Base-by-base conservation (phyloP, 2,329 filamentous ascomycete species). In the Fusarium sp. region DNA sequence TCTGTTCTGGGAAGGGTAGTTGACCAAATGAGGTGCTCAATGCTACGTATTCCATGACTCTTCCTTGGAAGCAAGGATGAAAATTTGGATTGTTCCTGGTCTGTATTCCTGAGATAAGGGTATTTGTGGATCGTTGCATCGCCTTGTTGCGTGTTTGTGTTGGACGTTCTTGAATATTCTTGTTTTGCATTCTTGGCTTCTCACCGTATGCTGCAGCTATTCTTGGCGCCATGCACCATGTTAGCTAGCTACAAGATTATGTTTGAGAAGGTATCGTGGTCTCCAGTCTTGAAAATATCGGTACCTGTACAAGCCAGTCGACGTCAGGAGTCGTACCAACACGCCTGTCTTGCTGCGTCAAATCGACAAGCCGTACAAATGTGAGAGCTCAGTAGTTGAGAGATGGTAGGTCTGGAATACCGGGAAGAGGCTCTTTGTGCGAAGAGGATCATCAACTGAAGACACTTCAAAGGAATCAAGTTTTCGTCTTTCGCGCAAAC, bases 371-470 rank as follows among this genome's bases (percentile, higher is more conserved):
- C n/a, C n/a, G n/a, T n/a, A n/a, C n/a, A n/a, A n/a, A n/a, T 16
- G 9, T 4, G 4, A 21, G 9, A 16, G 11, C 10, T 8, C 9
- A 21, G 19, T n/a, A 16, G 7, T 16, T 21, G 10, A 46, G 2
- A 8, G 14, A 29, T 29, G 1, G 2, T 4, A 10, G 3, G 9
- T 7, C 12, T 21, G 2, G 4, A 29, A 10, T 0, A 29, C 6
- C 9, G 14, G 4, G 10, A 11, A 16, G 7, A n/a, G 0, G 15
- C 14, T 31, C 1, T 3, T n/a, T n/a, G 0, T 18, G 10, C 19
- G 3, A 29, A 12, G 10, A 31, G 10, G n/a, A 12, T 11, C 7
- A 3, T 4, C 4, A 18, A 48, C 3, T 6, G 4, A 18, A 49
- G 7, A 18, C 1, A 8, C 15, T 49, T 10, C 15, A 7, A 10